phyloP scores from a whole-genome alignment of 352 stramenopile genomes.

The Phytophthora capsici region DNA sequence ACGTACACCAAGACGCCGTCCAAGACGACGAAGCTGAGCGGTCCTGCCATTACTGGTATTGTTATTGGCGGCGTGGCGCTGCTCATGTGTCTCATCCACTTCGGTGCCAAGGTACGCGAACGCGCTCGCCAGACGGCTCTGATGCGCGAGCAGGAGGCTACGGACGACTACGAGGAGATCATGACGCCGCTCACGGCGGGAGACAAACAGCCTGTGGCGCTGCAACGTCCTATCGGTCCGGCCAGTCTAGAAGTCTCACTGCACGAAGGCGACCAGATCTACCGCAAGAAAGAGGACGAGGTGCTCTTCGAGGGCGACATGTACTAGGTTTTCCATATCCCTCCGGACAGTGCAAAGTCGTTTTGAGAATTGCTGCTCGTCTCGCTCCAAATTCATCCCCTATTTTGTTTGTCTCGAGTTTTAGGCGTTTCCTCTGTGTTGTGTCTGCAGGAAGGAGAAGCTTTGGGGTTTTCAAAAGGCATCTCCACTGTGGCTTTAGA shows the following conservation, averaged over 20 bases:
- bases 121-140: conserved; percentile 82
- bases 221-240: conserved; percentile 73
- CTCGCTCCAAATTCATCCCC: conserved; percentile 35
- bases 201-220: conserved; percentile 65
- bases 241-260: conserved; percentile 80
- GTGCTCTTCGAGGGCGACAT: conserved; percentile 91
- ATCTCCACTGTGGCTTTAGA: conserved; percentile 30
- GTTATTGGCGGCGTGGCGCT: conserved; percentile 86
- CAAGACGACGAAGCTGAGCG: conserved; percentile 64
- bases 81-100: conserved; percentile 84
- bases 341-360: conserved; percentile 28
- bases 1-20: conserved; percentile 64
- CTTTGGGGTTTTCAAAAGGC: too few species aligned
- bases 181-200: conserved; percentile 87
- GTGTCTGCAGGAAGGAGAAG: not conserved
- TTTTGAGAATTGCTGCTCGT: conserved; percentile 24
- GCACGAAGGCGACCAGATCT: conserved; percentile 90
- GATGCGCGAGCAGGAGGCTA: conserved; percentile 89
- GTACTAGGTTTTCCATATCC: conserved; percentile 65
- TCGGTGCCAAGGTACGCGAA: conserved; percentile 82
- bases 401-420: conserved; percentile 37
- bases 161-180: conserved; percentile 91
- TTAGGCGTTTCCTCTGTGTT: not conserved
- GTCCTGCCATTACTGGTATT: conserved; percentile 76
- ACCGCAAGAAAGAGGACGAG: conserved; percentile 83